Percentiles rank a stretch among this genome's conserved stretches.
Evolutionary conservation across 1,284 basidiomycete species (phyloP).

Genomic region (Rugiboletus extremiorientalis): DNA sequence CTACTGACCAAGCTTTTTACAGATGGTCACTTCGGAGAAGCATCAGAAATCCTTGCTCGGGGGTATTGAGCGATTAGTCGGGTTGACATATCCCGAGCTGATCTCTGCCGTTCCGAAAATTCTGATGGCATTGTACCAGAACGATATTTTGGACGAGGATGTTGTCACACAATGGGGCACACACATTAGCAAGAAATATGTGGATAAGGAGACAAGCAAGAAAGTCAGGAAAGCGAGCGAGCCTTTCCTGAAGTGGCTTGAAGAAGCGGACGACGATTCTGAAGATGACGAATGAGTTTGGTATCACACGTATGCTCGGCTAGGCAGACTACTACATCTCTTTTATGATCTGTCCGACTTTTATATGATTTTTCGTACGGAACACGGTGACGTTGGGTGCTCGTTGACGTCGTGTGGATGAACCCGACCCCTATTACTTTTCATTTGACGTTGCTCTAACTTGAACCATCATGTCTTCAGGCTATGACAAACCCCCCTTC

Average conservation of each 20-base stretch:
- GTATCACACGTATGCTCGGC: neutral
- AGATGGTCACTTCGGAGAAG: conserved; percentile 85
- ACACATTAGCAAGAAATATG: conserved; percentile 97
- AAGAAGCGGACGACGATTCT: conserved; percentile 51
- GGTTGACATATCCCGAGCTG: conserved; percentile 67
- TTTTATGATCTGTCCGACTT: conserved; percentile 14
- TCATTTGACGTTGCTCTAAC: neutral
- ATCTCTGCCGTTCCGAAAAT: conserved; percentile 81
- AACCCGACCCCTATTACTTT: conserved; percentile 1
- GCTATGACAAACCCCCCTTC: conserved; percentile 32
- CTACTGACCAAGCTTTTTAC: conserved; percentile 6
- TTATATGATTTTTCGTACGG: conserved; percentile 2
- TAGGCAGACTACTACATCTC: neutral
- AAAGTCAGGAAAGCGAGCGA: conserved; percentile 94
- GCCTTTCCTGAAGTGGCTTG: conserved; percentile 86
- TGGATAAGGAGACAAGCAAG: conserved; percentile 94
- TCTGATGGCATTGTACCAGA: conserved; percentile 94
- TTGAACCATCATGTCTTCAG: conserved; percentile 11
- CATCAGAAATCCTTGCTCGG: conserved; percentile 94
- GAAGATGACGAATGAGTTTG: conserved; percentile 13
- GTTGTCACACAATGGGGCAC: conserved; percentile 93
- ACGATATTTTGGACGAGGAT: conserved; percentile 91
- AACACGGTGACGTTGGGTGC: too few species aligned
- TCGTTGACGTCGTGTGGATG: neutral
- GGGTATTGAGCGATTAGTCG: conserved; percentile 84